These are phyloP conservation scores for Aspergillus sp. DNA, from an alignment of 2,329 filamentous ascomycete species.

Conservation along the genomic window DNA sequence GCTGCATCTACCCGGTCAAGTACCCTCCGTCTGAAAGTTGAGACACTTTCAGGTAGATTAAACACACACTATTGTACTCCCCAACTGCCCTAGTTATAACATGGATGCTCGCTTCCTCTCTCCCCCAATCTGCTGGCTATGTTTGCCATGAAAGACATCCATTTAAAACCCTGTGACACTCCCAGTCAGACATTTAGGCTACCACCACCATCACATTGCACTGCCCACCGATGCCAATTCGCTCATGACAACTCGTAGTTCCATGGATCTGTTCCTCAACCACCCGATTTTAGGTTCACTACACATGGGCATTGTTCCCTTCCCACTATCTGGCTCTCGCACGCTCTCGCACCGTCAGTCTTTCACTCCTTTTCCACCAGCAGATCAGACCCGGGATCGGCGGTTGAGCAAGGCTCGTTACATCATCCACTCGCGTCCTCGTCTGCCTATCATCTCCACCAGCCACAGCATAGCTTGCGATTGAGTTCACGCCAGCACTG, in stretches of 20 bases:
- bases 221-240: background rate
- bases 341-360: background rate
- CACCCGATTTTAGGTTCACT: background rate
- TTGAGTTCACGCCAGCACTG: constrained; percentile 3
- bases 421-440: constrained; percentile 6
- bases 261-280: constrained; percentile 2
- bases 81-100: too few relatives aligned
- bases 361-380: background rate
- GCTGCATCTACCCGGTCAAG: background rate
- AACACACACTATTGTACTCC: too few relatives aligned
- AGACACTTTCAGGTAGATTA: too few relatives aligned
- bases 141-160: too few relatives aligned
- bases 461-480: background rate
- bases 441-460: constrained; percentile 1
- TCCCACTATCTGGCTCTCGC: background rate
- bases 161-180: too few relatives aligned
- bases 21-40: too few relatives aligned
- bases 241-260: background rate
- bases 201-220: background rate
- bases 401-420: constrained; percentile 4
- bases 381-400: constrained; percentile 7
- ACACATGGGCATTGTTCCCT: constrained; percentile 10
- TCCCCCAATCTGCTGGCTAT: background rate
- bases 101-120: background rate
- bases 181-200: background rate